phyloP scores from a whole-genome alignment of 495 filamentous ascomycete genomes.

The Wilcoxina mikolae region DNA sequence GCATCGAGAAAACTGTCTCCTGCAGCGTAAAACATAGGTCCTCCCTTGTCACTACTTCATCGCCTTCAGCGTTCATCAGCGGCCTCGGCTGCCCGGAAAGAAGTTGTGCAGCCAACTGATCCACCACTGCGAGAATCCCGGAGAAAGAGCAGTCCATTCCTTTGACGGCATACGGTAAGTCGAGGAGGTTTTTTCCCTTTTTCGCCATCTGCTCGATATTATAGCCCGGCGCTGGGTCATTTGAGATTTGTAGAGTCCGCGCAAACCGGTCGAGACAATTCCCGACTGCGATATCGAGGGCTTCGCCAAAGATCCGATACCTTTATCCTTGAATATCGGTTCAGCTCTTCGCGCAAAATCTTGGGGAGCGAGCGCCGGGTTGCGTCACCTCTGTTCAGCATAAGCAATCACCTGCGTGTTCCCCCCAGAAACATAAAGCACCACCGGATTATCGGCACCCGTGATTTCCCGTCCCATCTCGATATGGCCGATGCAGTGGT shows the following conservation, averaged over 20 bases:
- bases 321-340: not conserved
- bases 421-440: constrained; percentile 89
- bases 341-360: not conserved
- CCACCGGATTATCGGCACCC: constrained; percentile 77
- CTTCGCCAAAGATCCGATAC: constrained; percentile 95
- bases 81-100: constrained; percentile 33
- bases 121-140: constrained; percentile 71
- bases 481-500: constrained; percentile 94
- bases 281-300: constrained; percentile 91
- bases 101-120: constrained; percentile 55
- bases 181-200: constrained; percentile 54
- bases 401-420: constrained; percentile 99
- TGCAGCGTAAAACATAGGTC: constrained; percentile 91
- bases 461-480: constrained; percentile 97
- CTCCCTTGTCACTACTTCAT: constrained; percentile 49
- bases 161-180: constrained; percentile 90
- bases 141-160: constrained; percentile 97
- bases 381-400: constrained; percentile 53
- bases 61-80: constrained; percentile 30
- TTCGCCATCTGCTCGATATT: constrained; percentile 97
- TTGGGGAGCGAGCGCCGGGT: not conserved
- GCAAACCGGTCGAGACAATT: constrained; percentile 97
- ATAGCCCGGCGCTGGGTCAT: constrained; percentile 91
- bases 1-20: constrained; percentile 89
- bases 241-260: constrained; percentile 72